These are phyloP conservation scores for Metschnikowia arizonensis DNA, from an alignment of 805 yeast genomes.

Conservation along the genomic window DNA sequence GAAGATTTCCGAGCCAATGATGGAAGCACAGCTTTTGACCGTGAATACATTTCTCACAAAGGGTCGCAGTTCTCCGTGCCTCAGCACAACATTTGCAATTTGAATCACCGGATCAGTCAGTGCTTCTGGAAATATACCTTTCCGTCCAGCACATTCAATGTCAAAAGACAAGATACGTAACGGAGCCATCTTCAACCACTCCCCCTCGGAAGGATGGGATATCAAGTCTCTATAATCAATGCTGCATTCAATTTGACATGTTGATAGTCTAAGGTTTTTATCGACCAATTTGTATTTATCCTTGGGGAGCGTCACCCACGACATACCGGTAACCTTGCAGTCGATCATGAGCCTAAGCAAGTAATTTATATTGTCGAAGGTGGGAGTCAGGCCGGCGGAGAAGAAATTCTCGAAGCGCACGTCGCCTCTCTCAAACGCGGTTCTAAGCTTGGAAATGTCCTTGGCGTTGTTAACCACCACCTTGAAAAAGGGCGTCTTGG, in stretches of 20 bases:
- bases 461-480: constrained; percentile 63
- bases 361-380: constrained; percentile 89
- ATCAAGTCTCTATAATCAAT: constrained; percentile 65
- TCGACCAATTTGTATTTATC: constrained; percentile 56
- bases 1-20: constrained; percentile 87
- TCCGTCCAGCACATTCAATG: constrained; percentile 97
- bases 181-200: constrained; percentile 92
- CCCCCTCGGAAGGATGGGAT: constrained; percentile 87
- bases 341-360: constrained; percentile 87
- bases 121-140: constrained; percentile 95
- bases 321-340: constrained; percentile 91
- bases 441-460: constrained; percentile 63
- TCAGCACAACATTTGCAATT: constrained; percentile 90
- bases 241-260: constrained; percentile 80
- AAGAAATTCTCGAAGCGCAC: constrained; percentile 61
- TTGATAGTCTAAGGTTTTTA: constrained; percentile 45
- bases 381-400: constrained; percentile 50
- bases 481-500: constrained; percentile 74
- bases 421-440: constrained; percentile 82
- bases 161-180: constrained; percentile 90
- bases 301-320: constrained; percentile 89
- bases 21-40: constrained; percentile 84
- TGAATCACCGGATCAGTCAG: constrained; percentile 92
- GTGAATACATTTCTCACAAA: constrained; percentile 94
- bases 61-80: constrained; percentile 79